phyloP scores from a whole-genome alignment of 208 protist genomes.

The Crithidia fasciculata region DNA sequence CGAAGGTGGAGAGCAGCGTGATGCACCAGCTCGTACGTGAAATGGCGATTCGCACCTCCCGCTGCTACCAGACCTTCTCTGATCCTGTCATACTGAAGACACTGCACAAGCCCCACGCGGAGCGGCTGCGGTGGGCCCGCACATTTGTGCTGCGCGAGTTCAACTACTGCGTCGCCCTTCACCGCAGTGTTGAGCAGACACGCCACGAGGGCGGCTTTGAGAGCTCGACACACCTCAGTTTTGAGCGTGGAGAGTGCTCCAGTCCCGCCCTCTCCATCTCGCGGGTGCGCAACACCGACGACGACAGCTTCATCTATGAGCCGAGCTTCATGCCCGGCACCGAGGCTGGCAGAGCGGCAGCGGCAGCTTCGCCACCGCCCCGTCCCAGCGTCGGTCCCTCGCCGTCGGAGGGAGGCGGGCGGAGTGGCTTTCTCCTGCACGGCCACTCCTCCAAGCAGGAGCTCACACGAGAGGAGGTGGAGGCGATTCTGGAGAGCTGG shows the following conservation, averaged over 20 bases:
- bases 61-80: constrained; percentile 60
- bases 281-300: constrained; percentile 17
- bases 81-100: constrained; percentile 49
- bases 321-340: neutral
- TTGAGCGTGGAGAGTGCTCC: constrained; percentile 8
- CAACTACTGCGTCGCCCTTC: constrained; percentile 66
- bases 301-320: constrained; percentile 27
- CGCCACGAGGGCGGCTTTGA: constrained; percentile 26
- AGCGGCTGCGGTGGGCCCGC: constrained; percentile 57
- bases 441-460: neutral
- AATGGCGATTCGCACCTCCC: constrained; percentile 77
- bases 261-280: constrained; percentile 3
- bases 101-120: constrained; percentile 44
- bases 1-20: constrained; percentile 21
- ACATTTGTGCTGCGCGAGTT: constrained; percentile 76
- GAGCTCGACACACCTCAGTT: constrained; percentile 20
- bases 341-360: neutral
- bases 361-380: neutral
- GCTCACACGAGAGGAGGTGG: constrained; percentile 41
- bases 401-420: neutral
- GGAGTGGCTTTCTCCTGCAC: constrained; percentile 10
- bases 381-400: neutral
- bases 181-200: constrained; percentile 37
- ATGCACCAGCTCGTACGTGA: constrained; percentile 49
- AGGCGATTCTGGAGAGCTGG: constrained; percentile 35